These are phyloP conservation scores for Suaeda aralocaspica DNA, from an alignment of 148 eudicot genomes.

Conservation along the genomic window DNA sequence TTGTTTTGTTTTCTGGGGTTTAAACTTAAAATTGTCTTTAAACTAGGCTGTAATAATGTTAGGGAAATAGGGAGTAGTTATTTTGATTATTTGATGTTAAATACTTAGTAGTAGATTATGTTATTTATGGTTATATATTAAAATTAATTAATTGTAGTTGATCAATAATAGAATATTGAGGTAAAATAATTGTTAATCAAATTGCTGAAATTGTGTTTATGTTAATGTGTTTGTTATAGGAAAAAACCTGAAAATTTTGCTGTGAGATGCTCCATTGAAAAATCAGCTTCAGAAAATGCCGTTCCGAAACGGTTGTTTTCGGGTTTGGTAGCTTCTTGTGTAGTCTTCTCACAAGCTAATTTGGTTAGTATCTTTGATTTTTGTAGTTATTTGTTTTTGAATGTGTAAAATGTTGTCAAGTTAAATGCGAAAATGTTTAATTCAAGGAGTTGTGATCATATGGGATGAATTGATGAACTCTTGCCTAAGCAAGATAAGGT, in stretches of 20 bases:
- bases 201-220: slow-evolving; percentile 5
- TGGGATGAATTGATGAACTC: not conserved
- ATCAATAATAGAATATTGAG: not conserved
- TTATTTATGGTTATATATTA: too few species aligned
- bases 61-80: too few species aligned
- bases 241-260: slow-evolving; percentile 25
- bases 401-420: not conserved
- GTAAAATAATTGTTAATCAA: not conserved
- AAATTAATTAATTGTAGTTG: too few species aligned
- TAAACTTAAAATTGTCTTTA: too few species aligned
- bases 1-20: not conserved
- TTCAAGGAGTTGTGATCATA: not conserved
- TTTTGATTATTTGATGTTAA: too few species aligned
- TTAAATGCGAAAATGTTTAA: not conserved
- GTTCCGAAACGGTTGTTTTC: slow-evolving; percentile 51
- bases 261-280: slow-evolving; percentile 43
- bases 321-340: slow-evolving; percentile 65
- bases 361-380: slow-evolving; percentile 51
- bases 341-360: slow-evolving; percentile 58
- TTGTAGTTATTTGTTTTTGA: not conserved
- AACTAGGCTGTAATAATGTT: too few species aligned
- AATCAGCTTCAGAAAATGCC: slow-evolving; percentile 29
- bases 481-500: not conserved
- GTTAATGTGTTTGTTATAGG: slow-evolving; percentile 29
- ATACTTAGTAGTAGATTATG: too few species aligned